Conservation (phyloP, 345 rosid genomes). For the Ceriops decandra region DNA sequence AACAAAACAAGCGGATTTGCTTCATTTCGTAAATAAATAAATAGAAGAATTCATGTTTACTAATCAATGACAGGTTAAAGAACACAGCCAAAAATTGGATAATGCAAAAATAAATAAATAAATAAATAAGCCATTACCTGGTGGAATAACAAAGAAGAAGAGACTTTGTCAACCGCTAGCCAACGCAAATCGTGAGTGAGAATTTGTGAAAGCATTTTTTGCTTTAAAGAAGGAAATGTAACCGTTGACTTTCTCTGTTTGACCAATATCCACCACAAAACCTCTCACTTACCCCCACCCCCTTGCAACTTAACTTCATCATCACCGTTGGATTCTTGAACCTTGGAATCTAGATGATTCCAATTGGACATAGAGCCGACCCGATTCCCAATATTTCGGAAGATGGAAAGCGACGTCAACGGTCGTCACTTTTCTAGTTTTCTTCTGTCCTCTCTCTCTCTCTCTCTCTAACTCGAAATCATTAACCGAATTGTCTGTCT, state of each 20-base stretch:
- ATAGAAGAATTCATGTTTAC: neutral
- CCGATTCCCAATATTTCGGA: neutral
- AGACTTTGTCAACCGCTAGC: conserved; percentile 5
- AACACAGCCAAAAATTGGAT: neutral
- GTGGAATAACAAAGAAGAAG: neutral
- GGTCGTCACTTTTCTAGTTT: neutral
- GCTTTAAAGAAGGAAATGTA: neutral
- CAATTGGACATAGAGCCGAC: neutral
- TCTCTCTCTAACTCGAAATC: neutral
- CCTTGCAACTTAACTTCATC: too few relatives aligned
- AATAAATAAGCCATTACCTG: neutral
- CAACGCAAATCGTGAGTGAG: conserved; percentile 1
- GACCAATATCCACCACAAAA: too few relatives aligned
- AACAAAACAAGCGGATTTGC: conserved; percentile 3
- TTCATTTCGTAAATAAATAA: neutral
- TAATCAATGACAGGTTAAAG: neutral
- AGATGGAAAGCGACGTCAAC: neutral
- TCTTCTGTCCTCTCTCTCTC: neutral
- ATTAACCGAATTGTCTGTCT: neutral
- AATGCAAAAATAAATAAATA: neutral
- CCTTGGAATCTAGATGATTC: neutral
- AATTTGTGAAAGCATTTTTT: neutral
- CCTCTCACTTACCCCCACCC: too few relatives aligned
- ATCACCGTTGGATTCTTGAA: too few relatives aligned
- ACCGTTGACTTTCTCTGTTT: too few relatives aligned